phyloP scores from a whole-genome alignment of 2,329 filamentous ascomycete genomes.

The Ilyonectria mors-panacis region DNA sequence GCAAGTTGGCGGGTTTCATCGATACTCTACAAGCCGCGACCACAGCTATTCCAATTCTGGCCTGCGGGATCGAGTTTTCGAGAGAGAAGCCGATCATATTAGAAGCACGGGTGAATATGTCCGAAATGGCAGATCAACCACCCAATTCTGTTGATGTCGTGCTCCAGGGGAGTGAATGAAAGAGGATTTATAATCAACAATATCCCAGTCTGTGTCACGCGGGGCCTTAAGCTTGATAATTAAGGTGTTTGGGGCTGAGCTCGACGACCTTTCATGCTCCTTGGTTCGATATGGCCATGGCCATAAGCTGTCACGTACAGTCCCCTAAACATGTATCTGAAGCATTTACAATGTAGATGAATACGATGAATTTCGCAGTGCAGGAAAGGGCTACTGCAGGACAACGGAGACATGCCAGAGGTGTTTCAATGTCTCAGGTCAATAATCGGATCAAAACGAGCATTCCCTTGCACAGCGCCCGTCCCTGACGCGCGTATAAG shows the following conservation, averaged over 20 bases:
- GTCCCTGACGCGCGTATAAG: constrained; percentile 2
- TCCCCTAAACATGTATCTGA: background rate
- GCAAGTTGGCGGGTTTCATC: too few relatives aligned
- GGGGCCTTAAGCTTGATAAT: background rate
- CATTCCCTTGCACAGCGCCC: constrained; percentile 10
- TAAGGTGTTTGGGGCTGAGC: background rate
- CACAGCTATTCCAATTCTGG: too few relatives aligned
- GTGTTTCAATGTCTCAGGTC: background rate
- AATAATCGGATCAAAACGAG: constrained; percentile 6
- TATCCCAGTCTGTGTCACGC: background rate
- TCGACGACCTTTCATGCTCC: background rate
- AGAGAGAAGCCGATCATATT: too few relatives aligned
- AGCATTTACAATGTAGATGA: background rate
- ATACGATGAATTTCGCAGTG: background rate
- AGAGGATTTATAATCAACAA: background rate
- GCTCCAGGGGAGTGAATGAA: background rate
- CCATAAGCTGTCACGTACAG: too few relatives aligned
- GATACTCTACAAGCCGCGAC: too few relatives aligned
- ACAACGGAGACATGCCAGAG: background rate
- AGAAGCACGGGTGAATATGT: background rate
- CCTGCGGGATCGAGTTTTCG: too few relatives aligned
- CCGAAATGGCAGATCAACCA: background rate
- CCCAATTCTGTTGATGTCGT: background rate
- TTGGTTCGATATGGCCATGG: background rate
- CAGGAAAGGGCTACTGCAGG: background rate